Evolutionary conservation across 2,329 filamentous ascomycete species (phyloP).

Genomic region (Aspergillus texensis): DNA sequence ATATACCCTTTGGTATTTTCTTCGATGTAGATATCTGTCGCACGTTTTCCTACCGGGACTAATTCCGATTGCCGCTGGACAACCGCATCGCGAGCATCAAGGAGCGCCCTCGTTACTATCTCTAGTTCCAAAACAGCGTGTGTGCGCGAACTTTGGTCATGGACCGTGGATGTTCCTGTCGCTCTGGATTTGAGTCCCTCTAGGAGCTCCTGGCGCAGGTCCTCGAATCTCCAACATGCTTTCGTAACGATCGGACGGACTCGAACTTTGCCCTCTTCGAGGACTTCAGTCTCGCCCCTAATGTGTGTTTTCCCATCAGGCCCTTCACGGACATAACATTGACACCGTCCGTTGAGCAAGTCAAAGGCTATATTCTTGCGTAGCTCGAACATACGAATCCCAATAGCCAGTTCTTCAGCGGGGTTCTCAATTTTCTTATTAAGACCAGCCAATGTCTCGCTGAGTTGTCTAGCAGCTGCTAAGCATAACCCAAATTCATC

Average conservation of each 20-base stretch:
- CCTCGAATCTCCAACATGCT: conserved; percentile 38
- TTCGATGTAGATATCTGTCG: conserved; percentile 45
- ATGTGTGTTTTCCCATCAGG: conserved; percentile 45
- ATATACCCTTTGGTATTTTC: conserved; percentile 39
- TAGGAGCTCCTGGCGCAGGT: conserved; percentile 32
- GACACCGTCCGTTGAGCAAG: conserved; percentile 41
- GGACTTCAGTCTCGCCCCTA: conserved; percentile 46
- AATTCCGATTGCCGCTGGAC: conserved; percentile 49
- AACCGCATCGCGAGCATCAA: conserved; percentile 42
- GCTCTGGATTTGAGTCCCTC: conserved; percentile 33
- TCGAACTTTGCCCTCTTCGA: conserved; percentile 45
- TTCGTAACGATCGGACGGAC: conserved; percentile 40
- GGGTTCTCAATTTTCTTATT: conserved; percentile 22
- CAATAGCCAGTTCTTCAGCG: conserved; percentile 35
- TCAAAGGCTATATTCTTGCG: conserved; percentile 48
- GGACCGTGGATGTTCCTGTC: conserved; percentile 44
- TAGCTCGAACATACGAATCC: conserved; percentile 46
- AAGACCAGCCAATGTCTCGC: conserved; percentile 25
- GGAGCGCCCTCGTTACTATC: conserved; percentile 40
- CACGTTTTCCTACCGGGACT: conserved; percentile 48
- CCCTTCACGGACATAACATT: conserved; percentile 48
- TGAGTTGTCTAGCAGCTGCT: conserved; percentile 36
- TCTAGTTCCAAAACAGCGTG: conserved; percentile 50
- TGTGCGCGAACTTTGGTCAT: conserved; percentile 50
- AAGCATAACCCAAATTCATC: conserved; percentile 43